Conservation (phyloP, 768 basidiomycete genomes). For the Termitomyces sp. region DNA sequence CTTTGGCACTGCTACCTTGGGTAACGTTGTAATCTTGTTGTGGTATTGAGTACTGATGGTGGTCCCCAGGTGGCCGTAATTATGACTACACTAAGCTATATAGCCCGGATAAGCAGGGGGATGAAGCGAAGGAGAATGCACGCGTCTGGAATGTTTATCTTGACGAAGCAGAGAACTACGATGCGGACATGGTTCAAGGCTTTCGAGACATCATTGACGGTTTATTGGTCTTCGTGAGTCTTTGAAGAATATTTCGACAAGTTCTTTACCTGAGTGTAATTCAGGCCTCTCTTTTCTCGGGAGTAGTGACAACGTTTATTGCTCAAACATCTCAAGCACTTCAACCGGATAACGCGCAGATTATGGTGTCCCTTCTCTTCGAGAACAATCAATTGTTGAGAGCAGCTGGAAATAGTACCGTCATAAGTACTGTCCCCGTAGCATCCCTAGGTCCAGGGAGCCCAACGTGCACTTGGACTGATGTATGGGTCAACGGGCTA, state of each 20-base stretch:
- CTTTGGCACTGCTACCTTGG: not conserved
- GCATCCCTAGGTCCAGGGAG: not conserved
- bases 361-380: not conserved
- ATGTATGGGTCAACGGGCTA: not conserved
- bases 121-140: not conserved
- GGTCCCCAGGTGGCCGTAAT: not conserved
- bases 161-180: not conserved
- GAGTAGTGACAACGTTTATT: not conserved
- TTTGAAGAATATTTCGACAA: not conserved
- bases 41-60: not conserved
- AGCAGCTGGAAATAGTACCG: not conserved
- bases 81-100: not conserved
- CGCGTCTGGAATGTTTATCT: constrained; percentile 1
- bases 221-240: not conserved
- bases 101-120: not conserved
- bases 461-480: not conserved
- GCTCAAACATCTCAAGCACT: not conserved
- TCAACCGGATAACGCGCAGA: not conserved
- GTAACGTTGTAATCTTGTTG: not conserved
- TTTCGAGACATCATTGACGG: not conserved
- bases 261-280: not conserved
- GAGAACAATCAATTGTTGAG: not conserved
- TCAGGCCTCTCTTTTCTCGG: not conserved
- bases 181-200: not conserved
- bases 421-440: not conserved